phyloP scores from a whole-genome alignment of 2,329 filamentous ascomycete genomes.

The Beauveria australis region DNA sequence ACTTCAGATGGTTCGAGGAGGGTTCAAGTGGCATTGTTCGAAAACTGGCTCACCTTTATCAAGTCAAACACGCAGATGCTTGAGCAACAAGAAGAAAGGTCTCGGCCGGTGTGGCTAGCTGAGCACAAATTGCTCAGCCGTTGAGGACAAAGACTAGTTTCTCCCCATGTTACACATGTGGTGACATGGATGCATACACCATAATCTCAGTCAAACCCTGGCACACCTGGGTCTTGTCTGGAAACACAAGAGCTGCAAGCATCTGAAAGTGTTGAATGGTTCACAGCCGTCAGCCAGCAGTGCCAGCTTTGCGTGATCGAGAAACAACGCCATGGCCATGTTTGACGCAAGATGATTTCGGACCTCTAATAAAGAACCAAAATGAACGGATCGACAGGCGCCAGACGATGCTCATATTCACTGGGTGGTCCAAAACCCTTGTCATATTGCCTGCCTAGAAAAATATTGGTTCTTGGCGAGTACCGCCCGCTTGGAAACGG shows the following conservation, averaged over 20 bases:
- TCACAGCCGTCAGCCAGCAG: too few species aligned
- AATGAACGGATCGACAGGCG: background rate
- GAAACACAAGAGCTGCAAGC: too few species aligned
- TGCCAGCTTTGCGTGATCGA: background rate
- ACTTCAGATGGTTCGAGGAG: background rate
- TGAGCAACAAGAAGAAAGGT: background rate
- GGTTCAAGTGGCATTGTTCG: background rate
- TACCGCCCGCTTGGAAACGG: too few species aligned
- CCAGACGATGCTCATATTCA: too few species aligned
- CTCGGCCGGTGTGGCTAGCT: background rate
- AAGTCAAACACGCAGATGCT: background rate
- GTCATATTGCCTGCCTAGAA: background rate
- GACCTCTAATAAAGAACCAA: background rate
- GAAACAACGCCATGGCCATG: slow-evolving; percentile 2
- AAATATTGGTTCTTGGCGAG: background rate
- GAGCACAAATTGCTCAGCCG: background rate
- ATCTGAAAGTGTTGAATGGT: too few species aligned
- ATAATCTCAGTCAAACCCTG: background rate
- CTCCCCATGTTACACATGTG: background rate
- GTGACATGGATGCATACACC: background rate
- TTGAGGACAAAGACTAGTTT: background rate
- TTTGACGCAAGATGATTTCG: background rate
- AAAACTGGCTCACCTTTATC: background rate
- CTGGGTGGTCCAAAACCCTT: too few species aligned
- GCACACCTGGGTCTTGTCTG: background rate